These are phyloP conservation scores for Dinochytrium kinnereticum DNA, from an alignment of 371 early-diverging fungal genomes.

Conservation along the genomic window DNA sequence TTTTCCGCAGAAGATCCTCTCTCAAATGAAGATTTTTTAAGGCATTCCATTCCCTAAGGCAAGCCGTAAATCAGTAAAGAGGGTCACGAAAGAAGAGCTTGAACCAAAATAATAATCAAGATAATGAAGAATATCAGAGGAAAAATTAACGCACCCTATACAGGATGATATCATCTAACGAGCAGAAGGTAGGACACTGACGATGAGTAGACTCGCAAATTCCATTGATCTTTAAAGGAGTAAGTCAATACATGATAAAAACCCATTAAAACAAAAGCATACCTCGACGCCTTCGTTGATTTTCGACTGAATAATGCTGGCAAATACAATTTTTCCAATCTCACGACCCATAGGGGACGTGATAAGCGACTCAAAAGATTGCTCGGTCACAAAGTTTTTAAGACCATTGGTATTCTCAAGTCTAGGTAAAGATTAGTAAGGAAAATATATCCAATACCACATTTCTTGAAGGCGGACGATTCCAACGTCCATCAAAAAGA, in stretches of 20 bases:
- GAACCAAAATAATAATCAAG: too few species aligned
- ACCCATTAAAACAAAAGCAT: conserved; percentile 25
- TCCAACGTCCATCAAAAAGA: conserved; percentile 72
- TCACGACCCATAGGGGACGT: conserved; percentile 65
- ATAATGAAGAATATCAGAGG: neutral
- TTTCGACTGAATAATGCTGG: conserved; percentile 73
- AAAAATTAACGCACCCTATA: conserved; percentile 70
- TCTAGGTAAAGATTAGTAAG: conserved; percentile 1
- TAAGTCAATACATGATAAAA: neutral
- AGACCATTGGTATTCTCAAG: conserved; percentile 8
- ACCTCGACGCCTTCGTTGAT: conserved; percentile 62
- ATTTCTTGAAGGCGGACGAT: conserved; percentile 62
- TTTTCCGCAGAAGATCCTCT: conserved; percentile 47
- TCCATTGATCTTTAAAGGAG: conserved; percentile 29
- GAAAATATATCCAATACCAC: conserved; percentile 35
- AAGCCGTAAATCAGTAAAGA: too few species aligned
- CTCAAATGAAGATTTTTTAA: conserved; percentile 38
- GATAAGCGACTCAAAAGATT: conserved; percentile 66
- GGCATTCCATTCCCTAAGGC: conserved; percentile 44
- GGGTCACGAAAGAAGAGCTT: too few species aligned
- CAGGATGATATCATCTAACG: conserved; percentile 70
- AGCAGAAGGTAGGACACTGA: conserved; percentile 77
- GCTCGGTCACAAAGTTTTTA: conserved; percentile 11
- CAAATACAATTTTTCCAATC: conserved; percentile 69
- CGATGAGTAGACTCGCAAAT: conserved; percentile 61